Conservation (phyloP, 2,329 filamentous ascomycete species). For the Cercospora zeae-maydis region DNA sequence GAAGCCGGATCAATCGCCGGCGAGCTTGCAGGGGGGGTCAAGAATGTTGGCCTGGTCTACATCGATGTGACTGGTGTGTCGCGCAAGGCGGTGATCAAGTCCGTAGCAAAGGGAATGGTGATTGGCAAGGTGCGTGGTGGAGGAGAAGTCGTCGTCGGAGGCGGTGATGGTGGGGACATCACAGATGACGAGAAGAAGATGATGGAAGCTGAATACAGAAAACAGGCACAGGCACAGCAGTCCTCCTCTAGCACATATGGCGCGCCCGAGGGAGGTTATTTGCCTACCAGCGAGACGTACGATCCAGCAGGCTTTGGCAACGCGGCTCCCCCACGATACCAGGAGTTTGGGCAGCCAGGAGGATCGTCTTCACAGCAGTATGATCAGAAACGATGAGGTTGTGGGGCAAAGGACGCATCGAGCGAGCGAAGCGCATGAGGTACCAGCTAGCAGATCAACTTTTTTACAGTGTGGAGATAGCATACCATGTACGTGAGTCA, state of each 20-base stretch:
- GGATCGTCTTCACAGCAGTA: constrained; percentile 7
- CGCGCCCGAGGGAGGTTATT: constrained; percentile 19
- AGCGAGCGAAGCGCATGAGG: constrained; percentile 5
- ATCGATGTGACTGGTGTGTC: constrained; percentile 95
- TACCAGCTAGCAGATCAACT: neutral
- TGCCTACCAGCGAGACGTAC: constrained; percentile 27
- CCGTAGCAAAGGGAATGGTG: constrained; percentile 94
- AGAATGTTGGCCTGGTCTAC: constrained; percentile 95
- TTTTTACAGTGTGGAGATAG: neutral
- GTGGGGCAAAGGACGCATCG: neutral
- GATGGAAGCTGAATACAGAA: constrained; percentile 14
- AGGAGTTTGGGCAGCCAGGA: constrained; percentile 27
- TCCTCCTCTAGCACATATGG: constrained; percentile 16
- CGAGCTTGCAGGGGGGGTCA: constrained; percentile 77
- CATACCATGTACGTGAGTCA: neutral
- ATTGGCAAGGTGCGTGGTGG: constrained; percentile 74
- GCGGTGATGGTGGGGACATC: constrained; percentile 53
- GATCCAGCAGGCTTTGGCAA: constrained; percentile 29
- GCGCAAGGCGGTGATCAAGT: constrained; percentile 83
- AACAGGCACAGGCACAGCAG: constrained; percentile 33
- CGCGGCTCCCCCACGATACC: constrained; percentile 29
- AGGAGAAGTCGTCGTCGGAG: constrained; percentile 69
- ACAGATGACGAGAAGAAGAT: constrained; percentile 40
- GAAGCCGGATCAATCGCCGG: constrained; percentile 78
- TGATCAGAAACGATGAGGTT: constrained; percentile 5